These are phyloP conservation scores for Dalbergia cochinchinensis DNA, from an alignment of 306 rosid genomes.

Conservation along the genomic window DNA sequence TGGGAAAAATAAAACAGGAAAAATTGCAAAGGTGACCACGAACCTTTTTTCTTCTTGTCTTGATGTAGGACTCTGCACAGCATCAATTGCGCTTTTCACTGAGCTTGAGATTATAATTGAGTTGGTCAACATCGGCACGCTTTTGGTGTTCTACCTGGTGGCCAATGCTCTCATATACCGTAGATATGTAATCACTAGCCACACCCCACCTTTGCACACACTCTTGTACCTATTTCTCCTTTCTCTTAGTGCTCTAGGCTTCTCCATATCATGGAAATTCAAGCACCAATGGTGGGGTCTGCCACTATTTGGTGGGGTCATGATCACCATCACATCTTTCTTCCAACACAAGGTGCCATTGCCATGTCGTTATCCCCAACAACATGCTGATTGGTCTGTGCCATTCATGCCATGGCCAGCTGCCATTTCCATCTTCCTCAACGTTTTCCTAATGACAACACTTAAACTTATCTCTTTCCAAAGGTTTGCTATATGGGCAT, in stretches of 20 bases:
- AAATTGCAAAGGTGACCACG: neutral
- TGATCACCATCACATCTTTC: constrained; percentile 62
- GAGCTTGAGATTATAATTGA: constrained; percentile 76
- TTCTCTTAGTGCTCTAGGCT: constrained; percentile 67
- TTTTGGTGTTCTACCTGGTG: constrained; percentile 87
- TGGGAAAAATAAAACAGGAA: neutral
- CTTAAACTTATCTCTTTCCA: constrained; percentile 66
- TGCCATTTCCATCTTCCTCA: constrained; percentile 76
- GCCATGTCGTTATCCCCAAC: constrained; percentile 40
- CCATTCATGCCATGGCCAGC: constrained; percentile 99
- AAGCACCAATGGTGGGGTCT: constrained; percentile 76
- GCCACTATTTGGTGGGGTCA: constrained; percentile 58
- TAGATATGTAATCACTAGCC: constrained; percentile 64
- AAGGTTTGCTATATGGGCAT: constrained; percentile 76
- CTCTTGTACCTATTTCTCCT: constrained; percentile 76
- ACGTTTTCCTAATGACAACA: constrained; percentile 78
- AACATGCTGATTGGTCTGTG: constrained; percentile 65
- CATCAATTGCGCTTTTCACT: constrained; percentile 83
- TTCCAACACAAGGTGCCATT: constrained; percentile 59
- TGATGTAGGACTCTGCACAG: constrained; percentile 83
- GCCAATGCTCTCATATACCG: constrained; percentile 88
- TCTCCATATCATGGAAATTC: constrained; percentile 76
- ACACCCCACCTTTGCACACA: constrained; percentile 60
- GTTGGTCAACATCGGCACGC: constrained; percentile 80
- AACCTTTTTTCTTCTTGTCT: neutral